Percentiles rank a stretch among this genome's conserved stretches.
phyloP scores from a whole-genome alignment of 2,329 filamentous ascomycete species.

The Ophiognomonia clavigignenti-juglandacearum region DNA sequence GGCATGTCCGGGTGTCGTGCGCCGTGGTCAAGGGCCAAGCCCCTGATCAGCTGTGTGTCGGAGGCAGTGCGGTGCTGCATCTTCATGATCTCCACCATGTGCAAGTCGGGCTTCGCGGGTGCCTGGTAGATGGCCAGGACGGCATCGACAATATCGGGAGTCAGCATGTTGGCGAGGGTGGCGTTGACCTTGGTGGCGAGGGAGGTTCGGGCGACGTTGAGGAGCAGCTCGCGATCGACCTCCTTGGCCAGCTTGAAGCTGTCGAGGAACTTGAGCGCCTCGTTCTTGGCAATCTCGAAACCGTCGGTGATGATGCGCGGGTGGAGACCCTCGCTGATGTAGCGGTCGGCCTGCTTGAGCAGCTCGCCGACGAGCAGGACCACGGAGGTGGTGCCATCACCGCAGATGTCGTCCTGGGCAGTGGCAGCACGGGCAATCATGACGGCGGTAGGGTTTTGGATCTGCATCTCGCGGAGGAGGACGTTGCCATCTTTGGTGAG shows the following conservation, averaged over 20 bases:
- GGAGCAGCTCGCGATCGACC: slow-evolving; percentile 87
- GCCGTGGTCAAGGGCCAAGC: slow-evolving; percentile 89
- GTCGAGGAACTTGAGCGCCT: slow-evolving; percentile 93
- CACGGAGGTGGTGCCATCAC: slow-evolving; percentile 95
- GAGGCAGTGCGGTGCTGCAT: slow-evolving; percentile 98
- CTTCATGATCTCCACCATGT: slow-evolving; percentile 99
- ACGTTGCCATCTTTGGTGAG: slow-evolving; percentile 98
- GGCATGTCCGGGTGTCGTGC: slow-evolving; percentile 98
- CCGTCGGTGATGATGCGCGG: slow-evolving; percentile 95
- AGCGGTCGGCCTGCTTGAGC: slow-evolving; percentile 93
- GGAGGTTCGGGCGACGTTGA: slow-evolving; percentile 90
- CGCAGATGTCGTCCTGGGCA: slow-evolving; percentile 96
- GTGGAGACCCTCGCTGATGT: slow-evolving; percentile 95
- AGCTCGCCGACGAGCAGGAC: slow-evolving; percentile 94
- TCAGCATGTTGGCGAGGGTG: slow-evolving; percentile 83
- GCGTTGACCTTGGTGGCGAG: slow-evolving; percentile 92
- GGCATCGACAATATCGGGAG: slow-evolving; percentile 91
- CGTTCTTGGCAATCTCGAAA: slow-evolving; percentile 92
- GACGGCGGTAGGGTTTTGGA: slow-evolving; percentile 96
- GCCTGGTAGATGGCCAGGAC: slow-evolving; percentile 90
- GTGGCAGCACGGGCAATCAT: slow-evolving; percentile 81
- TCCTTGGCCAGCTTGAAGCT: slow-evolving; percentile 84
- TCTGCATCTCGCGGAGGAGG: slow-evolving; percentile 75
- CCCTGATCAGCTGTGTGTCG: slow-evolving; percentile 92
- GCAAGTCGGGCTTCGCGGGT: slow-evolving; percentile 87